phyloP scores from a whole-genome alignment of 805 yeast species.

The Ogataea angusta region DNA sequence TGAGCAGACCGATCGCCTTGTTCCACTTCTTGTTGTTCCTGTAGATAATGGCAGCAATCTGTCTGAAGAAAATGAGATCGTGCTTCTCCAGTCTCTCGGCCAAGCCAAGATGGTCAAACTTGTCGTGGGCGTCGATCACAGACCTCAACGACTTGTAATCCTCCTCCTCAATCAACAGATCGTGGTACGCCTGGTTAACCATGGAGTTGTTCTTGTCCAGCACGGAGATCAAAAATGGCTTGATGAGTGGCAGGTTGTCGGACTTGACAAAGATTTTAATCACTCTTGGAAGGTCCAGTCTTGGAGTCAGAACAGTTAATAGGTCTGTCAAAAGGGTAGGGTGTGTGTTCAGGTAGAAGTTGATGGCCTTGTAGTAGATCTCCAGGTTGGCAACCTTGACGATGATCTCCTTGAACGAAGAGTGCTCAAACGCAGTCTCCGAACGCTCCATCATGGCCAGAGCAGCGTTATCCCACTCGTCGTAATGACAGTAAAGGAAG shows the following conservation, averaged over 20 bases:
- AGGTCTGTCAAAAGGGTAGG: conserved; percentile 88
- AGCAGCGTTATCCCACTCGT: conserved; percentile 99
- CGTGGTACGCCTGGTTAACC: conserved; percentile 94
- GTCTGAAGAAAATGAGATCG: conserved; percentile 87
- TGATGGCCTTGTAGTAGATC: conserved; percentile 94
- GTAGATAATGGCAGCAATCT: conserved; percentile 91
- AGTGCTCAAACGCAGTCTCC: conserved; percentile 88
- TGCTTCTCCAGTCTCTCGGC: conserved; percentile 94
- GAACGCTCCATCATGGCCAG: conserved; percentile 94
- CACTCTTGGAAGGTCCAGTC: conserved; percentile 91
- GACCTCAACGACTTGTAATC: conserved; percentile 87
- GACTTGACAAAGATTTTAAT: conserved; percentile 92
- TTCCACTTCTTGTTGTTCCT: conserved; percentile 91
- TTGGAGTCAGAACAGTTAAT: conserved; percentile 77
- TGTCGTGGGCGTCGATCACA: conserved; percentile 84
- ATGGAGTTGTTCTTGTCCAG: conserved; percentile 85
- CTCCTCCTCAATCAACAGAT: conserved; percentile 91
- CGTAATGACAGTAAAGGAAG: conserved; percentile 95
- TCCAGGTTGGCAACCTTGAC: conserved; percentile 95
- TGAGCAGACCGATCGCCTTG: conserved; percentile 83
- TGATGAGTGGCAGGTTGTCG: conserved; percentile 93
- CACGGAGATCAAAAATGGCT: conserved; percentile 90
- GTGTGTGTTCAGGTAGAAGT: conserved; percentile 88
- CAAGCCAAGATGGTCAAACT: conserved; percentile 87
- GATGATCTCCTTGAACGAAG: conserved; percentile 88